These are phyloP conservation scores for Alternaria viburni DNA, from an alignment of 2,329 filamentous ascomycete genomes.

Conservation along the genomic window DNA sequence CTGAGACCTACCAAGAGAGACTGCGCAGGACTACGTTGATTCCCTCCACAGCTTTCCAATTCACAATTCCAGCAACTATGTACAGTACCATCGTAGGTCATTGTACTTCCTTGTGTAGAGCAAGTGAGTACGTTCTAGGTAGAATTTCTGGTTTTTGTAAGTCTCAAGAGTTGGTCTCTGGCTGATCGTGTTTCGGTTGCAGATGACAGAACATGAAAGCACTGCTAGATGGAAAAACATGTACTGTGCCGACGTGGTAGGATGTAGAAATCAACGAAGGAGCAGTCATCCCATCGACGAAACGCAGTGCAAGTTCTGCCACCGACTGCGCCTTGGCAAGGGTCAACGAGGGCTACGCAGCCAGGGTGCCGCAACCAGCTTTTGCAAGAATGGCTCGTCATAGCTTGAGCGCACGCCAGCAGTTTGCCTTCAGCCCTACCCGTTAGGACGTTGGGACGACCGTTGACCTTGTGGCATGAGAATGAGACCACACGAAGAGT, in stretches of 20 bases:
- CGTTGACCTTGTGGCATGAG: not conserved
- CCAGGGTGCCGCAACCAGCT: not conserved
- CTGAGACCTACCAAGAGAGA: not conserved
- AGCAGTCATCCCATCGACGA: not conserved
- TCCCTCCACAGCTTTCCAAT: not conserved
- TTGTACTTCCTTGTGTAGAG: not conserved
- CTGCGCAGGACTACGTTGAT: not conserved
- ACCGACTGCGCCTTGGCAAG: not conserved
- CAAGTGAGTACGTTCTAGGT: not conserved
- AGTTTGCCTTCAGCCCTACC: conserved; percentile 9
- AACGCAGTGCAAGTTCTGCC: not conserved
- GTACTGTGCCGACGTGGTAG: not conserved
- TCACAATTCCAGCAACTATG: not conserved
- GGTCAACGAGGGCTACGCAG: not conserved
- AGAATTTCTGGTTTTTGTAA: not conserved
- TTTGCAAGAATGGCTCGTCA: not conserved
- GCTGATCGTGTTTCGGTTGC: not conserved
- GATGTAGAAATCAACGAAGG: not conserved
- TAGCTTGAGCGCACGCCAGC: not conserved
- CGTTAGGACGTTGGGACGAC: not conserved
- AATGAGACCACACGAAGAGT: not conserved
- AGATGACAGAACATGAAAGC: not conserved
- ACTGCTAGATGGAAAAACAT: not conserved
- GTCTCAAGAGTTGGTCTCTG: not conserved
- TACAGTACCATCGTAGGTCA: not conserved